Evolutionary conservation across 116 monocot genomes (phyloP).

Genomic region (Cymodocea nodosa): DNA sequence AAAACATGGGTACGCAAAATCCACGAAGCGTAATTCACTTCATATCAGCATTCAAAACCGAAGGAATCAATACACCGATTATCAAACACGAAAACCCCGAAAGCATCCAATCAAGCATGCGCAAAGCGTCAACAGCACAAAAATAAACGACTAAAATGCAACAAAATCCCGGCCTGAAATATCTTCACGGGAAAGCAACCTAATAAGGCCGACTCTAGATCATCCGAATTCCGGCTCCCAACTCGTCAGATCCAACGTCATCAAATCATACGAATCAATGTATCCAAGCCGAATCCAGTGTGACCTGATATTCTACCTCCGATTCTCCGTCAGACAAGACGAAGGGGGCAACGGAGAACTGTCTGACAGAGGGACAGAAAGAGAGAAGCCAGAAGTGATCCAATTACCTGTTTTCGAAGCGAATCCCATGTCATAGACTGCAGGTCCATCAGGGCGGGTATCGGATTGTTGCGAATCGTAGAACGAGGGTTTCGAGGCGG

Average conservation of each 20-base stretch:
- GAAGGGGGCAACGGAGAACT: too few species aligned
- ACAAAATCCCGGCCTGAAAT: too few species aligned
- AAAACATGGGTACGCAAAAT: neutral
- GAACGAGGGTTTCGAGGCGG: neutral
- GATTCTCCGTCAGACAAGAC: neutral
- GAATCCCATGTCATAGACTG: conserved; percentile 8
- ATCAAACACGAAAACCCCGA: neutral
- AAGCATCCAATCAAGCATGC: too few species aligned
- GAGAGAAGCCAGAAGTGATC: neutral
- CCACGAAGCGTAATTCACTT: neutral
- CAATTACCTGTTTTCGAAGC: conserved; percentile 5
- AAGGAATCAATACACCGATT: neutral
- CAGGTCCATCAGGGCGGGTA: neutral
- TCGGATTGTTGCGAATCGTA: neutral
- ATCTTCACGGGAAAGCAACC: too few species aligned
- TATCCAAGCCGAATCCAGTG: too few species aligned
- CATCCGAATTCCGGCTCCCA: too few species aligned
- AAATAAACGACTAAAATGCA: too few species aligned
- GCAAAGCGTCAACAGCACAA: too few species aligned
- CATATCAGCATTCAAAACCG: neutral
- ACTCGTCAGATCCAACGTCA: too few species aligned
- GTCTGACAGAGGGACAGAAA: too few species aligned
- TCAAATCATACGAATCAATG: too few species aligned
- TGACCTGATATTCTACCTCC: neutral
- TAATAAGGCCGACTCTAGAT: too few species aligned